These are phyloP conservation scores for Cladobotryum mycophilum DNA, from an alignment of 2,329 filamentous ascomycete genomes.

Conservation along the genomic window DNA sequence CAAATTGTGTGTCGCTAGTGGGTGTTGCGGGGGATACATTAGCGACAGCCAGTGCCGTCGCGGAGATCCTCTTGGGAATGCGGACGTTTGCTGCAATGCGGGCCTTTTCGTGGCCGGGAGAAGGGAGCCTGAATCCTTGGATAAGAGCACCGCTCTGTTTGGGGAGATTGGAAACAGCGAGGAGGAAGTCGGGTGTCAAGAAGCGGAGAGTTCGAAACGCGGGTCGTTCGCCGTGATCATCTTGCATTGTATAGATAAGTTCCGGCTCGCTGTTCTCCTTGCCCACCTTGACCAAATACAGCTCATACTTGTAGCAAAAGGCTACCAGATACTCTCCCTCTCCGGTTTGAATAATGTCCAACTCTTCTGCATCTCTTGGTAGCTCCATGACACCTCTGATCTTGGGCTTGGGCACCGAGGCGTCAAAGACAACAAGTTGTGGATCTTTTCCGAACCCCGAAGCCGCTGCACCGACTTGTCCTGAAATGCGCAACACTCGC, in stretches of 20 bases:
- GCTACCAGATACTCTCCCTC: conserved; percentile 62
- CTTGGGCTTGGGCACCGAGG: conserved; percentile 42
- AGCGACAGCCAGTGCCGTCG: conserved; percentile 71
- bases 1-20: conserved; percentile 64
- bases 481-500: conserved; percentile 50
- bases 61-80: conserved; percentile 63
- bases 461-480: conserved; percentile 68
- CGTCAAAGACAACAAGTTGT: conserved; percentile 75
- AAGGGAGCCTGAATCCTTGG: conserved; percentile 49
- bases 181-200: conserved; percentile 50
- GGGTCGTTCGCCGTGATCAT: conserved; percentile 41
- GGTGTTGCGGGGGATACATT: conserved; percentile 53
- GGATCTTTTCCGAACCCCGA: conserved; percentile 70
- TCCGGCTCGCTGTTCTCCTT: conserved; percentile 42
- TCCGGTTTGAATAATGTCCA: conserved; percentile 56
- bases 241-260: conserved; percentile 51
- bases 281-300: conserved; percentile 60
- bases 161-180: conserved; percentile 54
- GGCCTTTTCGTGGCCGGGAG: conserved; percentile 31
- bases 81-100: conserved; percentile 46
- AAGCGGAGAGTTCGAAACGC: conserved; percentile 54
- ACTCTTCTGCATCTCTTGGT: conserved; percentile 55
- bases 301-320: conserved; percentile 71
- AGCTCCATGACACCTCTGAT: conserved; percentile 45
- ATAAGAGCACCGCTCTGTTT: conserved; percentile 52